Conservation (phyloP, 1,139 yeast genomes). For the Sugiyamaella sp. region DNA sequence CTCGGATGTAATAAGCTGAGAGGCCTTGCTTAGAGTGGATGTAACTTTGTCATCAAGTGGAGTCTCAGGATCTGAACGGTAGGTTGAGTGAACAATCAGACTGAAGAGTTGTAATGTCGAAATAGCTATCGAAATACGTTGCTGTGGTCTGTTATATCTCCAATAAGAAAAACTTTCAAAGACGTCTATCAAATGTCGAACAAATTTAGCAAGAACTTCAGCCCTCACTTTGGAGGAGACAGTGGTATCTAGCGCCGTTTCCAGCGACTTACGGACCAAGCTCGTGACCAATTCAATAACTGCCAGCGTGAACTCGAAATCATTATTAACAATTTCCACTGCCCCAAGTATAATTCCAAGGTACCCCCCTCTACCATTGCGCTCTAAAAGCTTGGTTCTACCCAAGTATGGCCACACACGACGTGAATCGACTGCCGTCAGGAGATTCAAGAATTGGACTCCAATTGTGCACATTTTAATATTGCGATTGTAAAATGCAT, state of each 20-base stretch:
- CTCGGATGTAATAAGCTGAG: slow-evolving; percentile 54
- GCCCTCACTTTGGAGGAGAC: slow-evolving; percentile 53
- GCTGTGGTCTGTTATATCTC: slow-evolving; percentile 59
- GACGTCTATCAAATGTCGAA: slow-evolving; percentile 60
- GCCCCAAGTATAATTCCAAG: slow-evolving; percentile 68
- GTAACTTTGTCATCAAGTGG: slow-evolving; percentile 50
- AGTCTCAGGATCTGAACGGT: slow-evolving; percentile 56
- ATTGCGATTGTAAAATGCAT: slow-evolving; percentile 61
- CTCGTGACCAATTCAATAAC: slow-evolving; percentile 58
- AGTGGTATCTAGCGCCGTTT: slow-evolving; percentile 39
- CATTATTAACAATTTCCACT: slow-evolving; percentile 70
- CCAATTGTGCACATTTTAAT: slow-evolving; percentile 52
- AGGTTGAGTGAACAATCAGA: slow-evolving; percentile 56
- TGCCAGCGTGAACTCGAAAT: slow-evolving; percentile 63
- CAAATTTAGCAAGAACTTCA: slow-evolving; percentile 58
- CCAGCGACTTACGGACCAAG: slow-evolving; percentile 58
- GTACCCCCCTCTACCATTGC: slow-evolving; percentile 70
- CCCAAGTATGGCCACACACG: slow-evolving; percentile 81
- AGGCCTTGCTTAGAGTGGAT: slow-evolving; percentile 53
- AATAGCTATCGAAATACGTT: slow-evolving; percentile 65
- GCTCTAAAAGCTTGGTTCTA: slow-evolving; percentile 65
- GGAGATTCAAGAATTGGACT: slow-evolving; percentile 54
- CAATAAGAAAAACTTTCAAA: slow-evolving; percentile 78
- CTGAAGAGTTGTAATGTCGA: slow-evolving; percentile 59
- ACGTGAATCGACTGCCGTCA: slow-evolving; percentile 56